Conservation (phyloP, 805 yeast genomes). For the Millerozyma acaciae region DNA sequence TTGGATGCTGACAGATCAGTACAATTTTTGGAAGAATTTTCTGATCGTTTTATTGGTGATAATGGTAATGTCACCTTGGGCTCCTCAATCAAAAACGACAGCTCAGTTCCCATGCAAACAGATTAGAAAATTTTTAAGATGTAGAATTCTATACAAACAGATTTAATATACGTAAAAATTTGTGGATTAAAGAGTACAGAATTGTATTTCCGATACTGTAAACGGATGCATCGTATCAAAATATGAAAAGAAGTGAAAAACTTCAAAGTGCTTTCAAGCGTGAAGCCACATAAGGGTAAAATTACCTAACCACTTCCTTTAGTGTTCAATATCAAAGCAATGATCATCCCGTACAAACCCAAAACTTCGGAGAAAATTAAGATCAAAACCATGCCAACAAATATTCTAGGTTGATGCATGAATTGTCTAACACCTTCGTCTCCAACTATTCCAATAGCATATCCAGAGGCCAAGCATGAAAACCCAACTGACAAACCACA, state of each 20-base stretch:
- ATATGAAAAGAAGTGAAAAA: no score
- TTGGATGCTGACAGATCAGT: conserved; percentile 89
- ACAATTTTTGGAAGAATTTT: conserved; percentile 68
- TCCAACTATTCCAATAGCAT: conserved; percentile 92
- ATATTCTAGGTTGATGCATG: conserved; percentile 83
- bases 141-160: no score
- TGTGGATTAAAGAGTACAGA: no score
- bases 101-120: conserved; percentile 3
- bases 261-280: no score
- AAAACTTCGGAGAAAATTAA: conserved; percentile 88
- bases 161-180: no score
- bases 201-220: no score
- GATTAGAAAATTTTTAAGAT: no score
- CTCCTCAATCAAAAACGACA: background rate
- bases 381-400: conserved; percentile 86
- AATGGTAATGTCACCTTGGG: conserved; percentile 66
- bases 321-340: conserved; percentile 88
- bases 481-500: conserved; percentile 96
- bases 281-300: no score
- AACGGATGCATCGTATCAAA: no score
- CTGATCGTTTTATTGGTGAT: conserved; percentile 72
- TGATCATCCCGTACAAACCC: conserved; percentile 91
- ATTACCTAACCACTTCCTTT: conserved; percentile 67
- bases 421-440: conserved; percentile 88
- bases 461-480: conserved; percentile 94